phyloP scores from a whole-genome alignment of 2,329 filamentous ascomycete species.

The Arthrinium puccinioides region DNA sequence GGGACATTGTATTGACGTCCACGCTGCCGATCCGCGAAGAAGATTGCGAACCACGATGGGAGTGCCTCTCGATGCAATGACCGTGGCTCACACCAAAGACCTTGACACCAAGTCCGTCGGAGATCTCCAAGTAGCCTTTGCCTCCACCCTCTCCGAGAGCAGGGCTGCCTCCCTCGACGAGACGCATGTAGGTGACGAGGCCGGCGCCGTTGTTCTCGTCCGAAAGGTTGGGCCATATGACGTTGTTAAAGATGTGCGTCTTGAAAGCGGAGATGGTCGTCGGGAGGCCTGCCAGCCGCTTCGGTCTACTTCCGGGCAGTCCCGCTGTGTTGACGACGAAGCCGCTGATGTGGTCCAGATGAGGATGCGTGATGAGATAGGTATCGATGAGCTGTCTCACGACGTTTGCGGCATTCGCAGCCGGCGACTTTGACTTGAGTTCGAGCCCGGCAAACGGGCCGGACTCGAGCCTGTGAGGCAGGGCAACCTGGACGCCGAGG shows the following conservation, averaged over 20 bases:
- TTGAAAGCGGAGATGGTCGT: conserved; percentile 91
- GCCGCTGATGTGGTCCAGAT: conserved; percentile 87
- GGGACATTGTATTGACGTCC: conserved; percentile 27
- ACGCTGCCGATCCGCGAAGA: conserved; percentile 43
- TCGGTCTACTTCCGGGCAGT: conserved; percentile 72
- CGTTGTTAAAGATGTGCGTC: conserved; percentile 91
- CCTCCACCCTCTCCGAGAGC: conserved; percentile 73
- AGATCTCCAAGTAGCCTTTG: conserved; percentile 80
- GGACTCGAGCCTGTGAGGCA: conserved; percentile 48
- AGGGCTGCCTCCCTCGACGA: conserved; percentile 83
- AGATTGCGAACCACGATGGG: conserved; percentile 54
- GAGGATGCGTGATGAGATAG: conserved; percentile 93
- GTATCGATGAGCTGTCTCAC: conserved; percentile 75
- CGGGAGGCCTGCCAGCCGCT: conserved; percentile 78
- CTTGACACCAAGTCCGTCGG: conserved; percentile 82
- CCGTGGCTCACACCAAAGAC: conserved; percentile 86
- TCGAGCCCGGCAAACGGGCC: conserved; percentile 78
- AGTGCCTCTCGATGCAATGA: conserved; percentile 70
- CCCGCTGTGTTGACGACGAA: conserved; percentile 92
- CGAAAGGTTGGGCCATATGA: conserved; percentile 95
- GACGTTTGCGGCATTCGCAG: conserved; percentile 76
- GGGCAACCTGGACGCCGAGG: conserved; percentile 26
- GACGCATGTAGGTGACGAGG: conserved; percentile 79
- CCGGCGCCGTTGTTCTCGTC: conserved; percentile 95
- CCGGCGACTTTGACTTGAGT: conserved; percentile 57